These are phyloP conservation scores for Pyrus pyrifolia DNA, from an alignment of 306 rosid species.

Conservation along the genomic window DNA sequence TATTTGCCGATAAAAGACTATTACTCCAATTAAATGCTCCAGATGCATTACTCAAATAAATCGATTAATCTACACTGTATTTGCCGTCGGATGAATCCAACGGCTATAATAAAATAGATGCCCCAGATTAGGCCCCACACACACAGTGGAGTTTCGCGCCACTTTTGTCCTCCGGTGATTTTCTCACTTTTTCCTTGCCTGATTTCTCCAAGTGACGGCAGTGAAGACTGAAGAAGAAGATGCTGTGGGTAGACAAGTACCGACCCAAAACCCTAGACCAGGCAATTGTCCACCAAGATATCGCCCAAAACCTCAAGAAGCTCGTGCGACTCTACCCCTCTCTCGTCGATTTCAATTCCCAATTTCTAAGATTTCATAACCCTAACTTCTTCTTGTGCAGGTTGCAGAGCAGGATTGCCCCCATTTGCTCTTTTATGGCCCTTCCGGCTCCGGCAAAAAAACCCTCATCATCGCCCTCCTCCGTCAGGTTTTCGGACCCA, in stretches of 20 bases:
- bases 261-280: conserved; percentile 90
- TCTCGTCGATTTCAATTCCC: background rate
- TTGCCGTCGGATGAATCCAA: background rate
- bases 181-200: background rate
- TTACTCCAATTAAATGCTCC: too few relatives aligned
- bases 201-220: background rate
- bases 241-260: conserved; percentile 98
- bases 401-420: conserved; percentile 90
- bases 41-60: too few relatives aligned
- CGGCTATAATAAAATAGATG: background rate
- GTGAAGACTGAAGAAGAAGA: conserved; percentile 14
- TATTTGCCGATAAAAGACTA: too few relatives aligned
- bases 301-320: conserved; percentile 85
- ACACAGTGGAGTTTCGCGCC: background rate
- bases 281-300: conserved; percentile 49
- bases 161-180: background rate
- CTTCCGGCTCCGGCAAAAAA: conserved; percentile 96
- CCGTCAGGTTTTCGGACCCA: conserved; percentile 84
- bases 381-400: conserved; percentile 17
- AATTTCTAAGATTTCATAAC: background rate
- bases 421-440: conserved; percentile 91
- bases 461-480: conserved; percentile 90
- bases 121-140: background rate
- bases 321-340: conserved; percentile 32
- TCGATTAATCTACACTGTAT: too few relatives aligned